A percentile compares a stretch with the other conserved stretches of the same genome.
Conservation (phyloP, 2,329 filamentous ascomycete genomes). For the Sclerotinia borealis region DNA sequence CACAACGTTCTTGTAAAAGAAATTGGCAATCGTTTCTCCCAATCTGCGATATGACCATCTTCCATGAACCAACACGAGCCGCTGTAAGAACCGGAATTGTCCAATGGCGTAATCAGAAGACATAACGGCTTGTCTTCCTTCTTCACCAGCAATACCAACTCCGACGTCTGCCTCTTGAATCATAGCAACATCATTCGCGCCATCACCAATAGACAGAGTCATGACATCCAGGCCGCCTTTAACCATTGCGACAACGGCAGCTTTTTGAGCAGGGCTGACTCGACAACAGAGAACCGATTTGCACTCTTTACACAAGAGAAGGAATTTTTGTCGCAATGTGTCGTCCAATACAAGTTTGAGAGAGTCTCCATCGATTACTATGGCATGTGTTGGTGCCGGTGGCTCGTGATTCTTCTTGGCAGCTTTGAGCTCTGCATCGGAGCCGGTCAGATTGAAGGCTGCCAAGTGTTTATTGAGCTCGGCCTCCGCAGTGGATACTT, state of each 20-base stretch:
- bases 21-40: slow-evolving; percentile 92
- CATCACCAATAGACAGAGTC: slow-evolving; percentile 88
- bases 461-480: slow-evolving; percentile 69
- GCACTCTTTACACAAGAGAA: slow-evolving; percentile 94
- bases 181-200: slow-evolving; percentile 95
- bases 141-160: slow-evolving; percentile 88
- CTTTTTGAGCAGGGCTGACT: slow-evolving; percentile 95
- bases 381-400: slow-evolving; percentile 79
- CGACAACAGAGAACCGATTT: slow-evolving; percentile 94
- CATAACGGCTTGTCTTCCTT: slow-evolving; percentile 91
- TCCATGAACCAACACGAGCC: slow-evolving; percentile 82
- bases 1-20: slow-evolving; percentile 99
- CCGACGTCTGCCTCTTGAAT: slow-evolving; percentile 97
- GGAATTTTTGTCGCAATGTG: slow-evolving; percentile 79
- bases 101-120: slow-evolving; percentile 94
- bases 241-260: slow-evolving; percentile 92
- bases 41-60: slow-evolving; percentile 94
- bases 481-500: slow-evolving; percentile 54
- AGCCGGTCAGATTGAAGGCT: slow-evolving; percentile 73
- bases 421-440: slow-evolving; percentile 73
- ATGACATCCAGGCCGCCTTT: slow-evolving; percentile 93
- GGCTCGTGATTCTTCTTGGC: slow-evolving; percentile 81
- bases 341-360: slow-evolving; percentile 83
- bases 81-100: slow-evolving; percentile 82
- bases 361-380: slow-evolving; percentile 93